Evolutionary conservation across 2,329 filamentous ascomycete species (phyloP).

Genomic region (Colletotrichum gigasporum): DNA sequence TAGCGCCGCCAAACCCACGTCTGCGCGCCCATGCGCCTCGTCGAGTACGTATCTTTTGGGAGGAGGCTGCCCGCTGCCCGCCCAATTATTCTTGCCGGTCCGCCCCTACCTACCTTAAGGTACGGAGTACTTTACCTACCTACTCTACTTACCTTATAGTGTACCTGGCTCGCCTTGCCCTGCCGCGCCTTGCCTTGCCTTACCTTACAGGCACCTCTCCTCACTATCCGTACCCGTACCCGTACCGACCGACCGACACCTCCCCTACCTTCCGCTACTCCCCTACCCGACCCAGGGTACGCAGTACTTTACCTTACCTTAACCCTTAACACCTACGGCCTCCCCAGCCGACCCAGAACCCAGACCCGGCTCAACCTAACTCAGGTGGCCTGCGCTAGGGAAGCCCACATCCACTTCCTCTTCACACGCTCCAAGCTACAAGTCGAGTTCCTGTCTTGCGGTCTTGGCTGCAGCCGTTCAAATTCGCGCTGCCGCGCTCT

Average conservation of each 20-base stretch:
- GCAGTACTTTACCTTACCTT: too few relatives aligned
- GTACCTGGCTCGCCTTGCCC: not conserved
- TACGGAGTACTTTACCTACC: not conserved
- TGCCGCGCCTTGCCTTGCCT: not conserved
- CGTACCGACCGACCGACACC: too few relatives aligned
- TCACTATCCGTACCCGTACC: too few relatives aligned
- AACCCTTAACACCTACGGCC: too few relatives aligned
- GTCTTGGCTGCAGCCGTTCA: not conserved
- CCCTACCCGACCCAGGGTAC: too few relatives aligned
- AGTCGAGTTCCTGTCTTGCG: slow-evolving; percentile 1
- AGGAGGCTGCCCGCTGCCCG: slow-evolving; percentile 4
- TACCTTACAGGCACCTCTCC: too few relatives aligned
- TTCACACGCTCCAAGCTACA: not conserved
- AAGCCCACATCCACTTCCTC: too few relatives aligned
- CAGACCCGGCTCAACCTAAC: too few relatives aligned
- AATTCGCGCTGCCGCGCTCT: not conserved
- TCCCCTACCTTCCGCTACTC: too few relatives aligned
- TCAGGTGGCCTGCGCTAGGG: not conserved
- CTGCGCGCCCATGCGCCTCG: slow-evolving; percentile 6
- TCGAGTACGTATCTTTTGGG: slow-evolving; percentile 10
- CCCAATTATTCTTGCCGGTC: slow-evolving; percentile 1
- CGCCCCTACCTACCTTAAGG: not conserved
- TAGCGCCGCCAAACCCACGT: slow-evolving; percentile 7
- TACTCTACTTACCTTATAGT: not conserved
- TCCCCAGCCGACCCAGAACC: too few relatives aligned